Evolutionary conservation across 345 rosid species (phyloP).

Genomic region (Dimocarpus longan): DNA sequence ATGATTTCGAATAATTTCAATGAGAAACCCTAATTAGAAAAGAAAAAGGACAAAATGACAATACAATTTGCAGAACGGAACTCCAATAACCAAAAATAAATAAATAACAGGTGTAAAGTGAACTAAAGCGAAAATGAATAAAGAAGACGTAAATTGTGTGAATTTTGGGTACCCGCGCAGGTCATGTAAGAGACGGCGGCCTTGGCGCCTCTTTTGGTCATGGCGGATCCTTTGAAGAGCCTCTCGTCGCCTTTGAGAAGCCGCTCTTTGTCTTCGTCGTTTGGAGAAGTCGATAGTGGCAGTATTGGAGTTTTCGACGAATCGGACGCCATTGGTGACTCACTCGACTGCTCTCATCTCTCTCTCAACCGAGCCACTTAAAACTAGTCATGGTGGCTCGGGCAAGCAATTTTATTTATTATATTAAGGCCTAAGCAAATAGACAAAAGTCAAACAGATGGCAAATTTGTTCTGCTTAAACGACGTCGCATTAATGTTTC

Average conservation of each 20-base stretch:
- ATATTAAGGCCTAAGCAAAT: no score
- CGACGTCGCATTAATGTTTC: no score
- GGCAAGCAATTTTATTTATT: no score
- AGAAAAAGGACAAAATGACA: background rate
- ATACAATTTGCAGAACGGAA: background rate
- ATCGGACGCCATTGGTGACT: slow-evolving; percentile 49
- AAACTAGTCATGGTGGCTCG: no score
- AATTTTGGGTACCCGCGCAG: slow-evolving; percentile 64
- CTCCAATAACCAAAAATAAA: background rate
- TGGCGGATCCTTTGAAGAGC: slow-evolving; percentile 85
- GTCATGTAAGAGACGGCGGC: slow-evolving; percentile 95
- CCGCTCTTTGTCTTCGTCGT: slow-evolving; percentile 54
- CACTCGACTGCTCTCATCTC: slow-evolving; percentile 11
- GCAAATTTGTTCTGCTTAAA: no score
- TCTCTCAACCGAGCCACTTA: slow-evolving; percentile 13
- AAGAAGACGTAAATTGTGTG: background rate
- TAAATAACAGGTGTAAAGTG: no score
- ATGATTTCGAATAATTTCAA: background rate
- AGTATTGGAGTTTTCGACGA: slow-evolving; percentile 54
- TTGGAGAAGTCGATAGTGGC: slow-evolving; percentile 66
- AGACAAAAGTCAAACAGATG: no score
- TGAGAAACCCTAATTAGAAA: background rate
- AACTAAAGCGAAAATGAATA: background rate
- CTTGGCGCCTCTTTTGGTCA: slow-evolving; percentile 86
- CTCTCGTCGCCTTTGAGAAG: slow-evolving; percentile 63